Conservation (phyloP, 768 basidiomycete genomes). For the Leccinum ochraceum region DNA sequence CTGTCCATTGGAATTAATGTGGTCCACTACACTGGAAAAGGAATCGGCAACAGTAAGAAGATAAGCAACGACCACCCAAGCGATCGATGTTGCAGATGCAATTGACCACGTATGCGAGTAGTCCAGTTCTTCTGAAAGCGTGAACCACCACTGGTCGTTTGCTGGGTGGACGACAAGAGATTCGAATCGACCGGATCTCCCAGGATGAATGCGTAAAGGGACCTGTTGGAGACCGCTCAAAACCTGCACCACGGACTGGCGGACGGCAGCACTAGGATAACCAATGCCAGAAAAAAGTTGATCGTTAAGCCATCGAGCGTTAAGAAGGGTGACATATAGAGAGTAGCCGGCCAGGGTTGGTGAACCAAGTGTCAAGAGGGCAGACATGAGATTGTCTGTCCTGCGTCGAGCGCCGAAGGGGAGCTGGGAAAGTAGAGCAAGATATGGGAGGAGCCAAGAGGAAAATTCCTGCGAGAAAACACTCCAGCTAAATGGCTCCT, state of each 20-base stretch:
- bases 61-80: slow-evolving; percentile 48
- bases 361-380: slow-evolving; percentile 45
- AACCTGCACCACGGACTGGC: slow-evolving; percentile 30
- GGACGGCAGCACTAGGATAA: slow-evolving; percentile 22
- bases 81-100: slow-evolving; percentile 40
- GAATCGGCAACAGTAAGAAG: slow-evolving; percentile 21
- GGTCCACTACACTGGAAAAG: slow-evolving; percentile 13
- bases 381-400: slow-evolving; percentile 44
- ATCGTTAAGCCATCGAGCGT: slow-evolving; percentile 42
- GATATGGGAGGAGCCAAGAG: slow-evolving; percentile 50
- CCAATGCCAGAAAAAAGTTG: slow-evolving; percentile 31
- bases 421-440: slow-evolving; percentile 50
- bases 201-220: slow-evolving; percentile 35
- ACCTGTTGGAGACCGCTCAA: slow-evolving; percentile 45
- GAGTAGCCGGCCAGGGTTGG: slow-evolving; percentile 49
- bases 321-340: slow-evolving; percentile 43
- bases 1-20: slow-evolving; percentile 37
- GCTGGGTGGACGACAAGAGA: slow-evolving; percentile 44
- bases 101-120: slow-evolving; percentile 43
- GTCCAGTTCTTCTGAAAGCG: slow-evolving; percentile 35
- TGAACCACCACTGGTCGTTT: slow-evolving; percentile 46
- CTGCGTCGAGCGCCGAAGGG: slow-evolving; percentile 45
- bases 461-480: slow-evolving; percentile 38
- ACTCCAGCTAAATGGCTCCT: slow-evolving; percentile 23
- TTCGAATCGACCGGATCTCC: slow-evolving; percentile 32